Evolutionary conservation across 2,329 filamentous ascomycete genomes (phyloP), one percentile per base, ranked within the genome.

Genomic region (Xylariaceae sp.): DNA sequence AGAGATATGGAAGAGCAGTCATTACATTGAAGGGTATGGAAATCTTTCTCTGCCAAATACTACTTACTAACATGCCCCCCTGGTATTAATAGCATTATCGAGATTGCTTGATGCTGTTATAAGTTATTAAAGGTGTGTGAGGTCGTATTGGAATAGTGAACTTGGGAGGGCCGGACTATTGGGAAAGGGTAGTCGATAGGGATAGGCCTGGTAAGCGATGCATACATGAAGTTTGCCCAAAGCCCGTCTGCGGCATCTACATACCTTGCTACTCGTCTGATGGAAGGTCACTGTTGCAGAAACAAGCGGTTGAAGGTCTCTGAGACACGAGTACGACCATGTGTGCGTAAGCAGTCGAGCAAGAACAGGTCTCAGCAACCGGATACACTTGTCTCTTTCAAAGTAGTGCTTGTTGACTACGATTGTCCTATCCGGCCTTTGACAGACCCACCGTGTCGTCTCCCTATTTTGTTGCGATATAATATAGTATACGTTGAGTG

Each of bases 261-360:
- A 15, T 50, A 50, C 9, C 35, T 50, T 42, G 13, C 47, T 35
- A 45, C 55, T 55, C 42, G 44, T 53, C 48, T 44, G 53, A 53
- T 9, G 53, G 53, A 55, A 54, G 39, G 50, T 11, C 49, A 53
- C 52, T 54, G n/a, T 18, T 39, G 47, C 37, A 15, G 18, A 34
- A 35, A 35, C 17, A 18, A 54, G 37, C 42, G 53, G 42, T 17
- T 35, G 15, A 51, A 51, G 3, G 34, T 51, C n/a, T 56, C 34
- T 58, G 34, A 58, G 54, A 62, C 50, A 56, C 34, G n/a, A n/a
- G n/a, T n/a, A n/a, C n/a, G 11, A 17, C 53, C 37, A 56, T 55
- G 48, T 60, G 45, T 54, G 53, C 58, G 23, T 57, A 55, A 48
- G 51, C 52, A 57, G 30, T 42, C 51, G 17, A 44, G 23, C 44